A percentile compares a stretch with the other conserved stretches of the same genome.
These are phyloP conservation scores for Vachellia collinsii DNA, from an alignment of 306 rosid genomes.

Conservation along the genomic window DNA sequence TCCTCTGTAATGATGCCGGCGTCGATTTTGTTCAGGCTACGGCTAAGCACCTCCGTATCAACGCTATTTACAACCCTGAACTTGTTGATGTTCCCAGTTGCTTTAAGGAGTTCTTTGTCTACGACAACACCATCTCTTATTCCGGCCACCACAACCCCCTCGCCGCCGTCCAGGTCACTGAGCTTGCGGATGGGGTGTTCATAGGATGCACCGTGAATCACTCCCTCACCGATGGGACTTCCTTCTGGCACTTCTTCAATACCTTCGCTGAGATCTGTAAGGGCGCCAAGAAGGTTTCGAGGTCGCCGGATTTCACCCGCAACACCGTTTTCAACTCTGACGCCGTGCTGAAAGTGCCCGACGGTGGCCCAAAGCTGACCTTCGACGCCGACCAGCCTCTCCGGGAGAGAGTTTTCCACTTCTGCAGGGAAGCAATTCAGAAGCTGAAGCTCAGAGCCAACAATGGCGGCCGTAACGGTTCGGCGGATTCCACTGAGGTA, in stretches of 20 bases:
- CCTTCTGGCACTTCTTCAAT: slow-evolving; percentile 95
- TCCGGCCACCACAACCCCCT: slow-evolving; percentile 69
- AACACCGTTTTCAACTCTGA: slow-evolving; percentile 63
- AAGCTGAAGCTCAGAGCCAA: slow-evolving; percentile 53
- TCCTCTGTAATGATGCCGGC: slow-evolving; percentile 76
- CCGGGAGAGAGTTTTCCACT: slow-evolving; percentile 79
- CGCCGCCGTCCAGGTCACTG: slow-evolving; percentile 78
- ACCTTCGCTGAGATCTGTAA: slow-evolving; percentile 69
- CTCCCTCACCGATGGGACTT: slow-evolving; percentile 77
- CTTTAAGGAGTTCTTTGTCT: slow-evolving; percentile 75
- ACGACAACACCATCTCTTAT: slow-evolving; percentile 63
- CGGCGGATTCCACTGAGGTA: slow-evolving; percentile 42
- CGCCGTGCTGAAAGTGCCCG: slow-evolving; percentile 59
- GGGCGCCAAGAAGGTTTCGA: slow-evolving; percentile 51
- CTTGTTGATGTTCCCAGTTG: slow-evolving; percentile 56
- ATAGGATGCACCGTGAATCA: slow-evolving; percentile 75
- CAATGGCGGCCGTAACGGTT: slow-evolving; percentile 39
- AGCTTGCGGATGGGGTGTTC: slow-evolving; percentile 75
- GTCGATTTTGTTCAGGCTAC: slow-evolving; percentile 69
- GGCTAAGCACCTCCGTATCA: slow-evolving; percentile 56
- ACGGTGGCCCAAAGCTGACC: slow-evolving; percentile 69
- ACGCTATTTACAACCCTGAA: slow-evolving; percentile 35
- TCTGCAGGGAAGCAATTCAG: slow-evolving; percentile 58
- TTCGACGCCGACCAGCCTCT: slow-evolving; percentile 57
- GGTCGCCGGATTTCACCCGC: slow-evolving; percentile 57